These are phyloP conservation scores for Trichoderma atrobrunneum DNA, from an alignment of 2,329 filamentous ascomycete species.

Conservation along the genomic window DNA sequence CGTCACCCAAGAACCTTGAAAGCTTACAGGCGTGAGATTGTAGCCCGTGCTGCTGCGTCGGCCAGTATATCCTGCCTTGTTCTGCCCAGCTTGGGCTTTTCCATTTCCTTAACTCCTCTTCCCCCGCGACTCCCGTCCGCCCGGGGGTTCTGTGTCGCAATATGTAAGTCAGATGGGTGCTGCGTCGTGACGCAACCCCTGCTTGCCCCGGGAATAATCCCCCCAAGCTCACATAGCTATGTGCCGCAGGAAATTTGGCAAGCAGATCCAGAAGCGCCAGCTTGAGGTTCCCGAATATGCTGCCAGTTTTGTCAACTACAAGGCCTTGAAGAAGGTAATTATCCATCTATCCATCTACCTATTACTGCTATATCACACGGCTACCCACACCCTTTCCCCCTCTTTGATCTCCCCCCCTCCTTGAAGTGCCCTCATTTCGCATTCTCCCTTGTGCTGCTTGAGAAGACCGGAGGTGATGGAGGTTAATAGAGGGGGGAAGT, in stretches of 20 bases:
- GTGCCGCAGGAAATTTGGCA: slow-evolving; percentile 92
- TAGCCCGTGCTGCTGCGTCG: neutral
- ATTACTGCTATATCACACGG: neutral
- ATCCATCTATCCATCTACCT: neutral
- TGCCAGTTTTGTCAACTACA: slow-evolving; percentile 98
- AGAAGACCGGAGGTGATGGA: neutral
- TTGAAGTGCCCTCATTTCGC: neutral
- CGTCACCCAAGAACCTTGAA: neutral
- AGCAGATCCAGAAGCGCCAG: slow-evolving; percentile 98
- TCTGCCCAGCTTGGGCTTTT: slow-evolving; percentile 1
- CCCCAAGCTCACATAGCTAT: slow-evolving; percentile 15
- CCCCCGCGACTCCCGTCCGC: slow-evolving; percentile 14
- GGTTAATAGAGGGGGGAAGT: slow-evolving; percentile 5
- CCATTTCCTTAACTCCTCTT: slow-evolving; percentile 10
- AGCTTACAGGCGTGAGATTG: slow-evolving; percentile 3
- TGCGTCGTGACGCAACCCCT: slow-evolving; percentile 18
- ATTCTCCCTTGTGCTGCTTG: neutral
- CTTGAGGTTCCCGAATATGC: slow-evolving; percentile 99
- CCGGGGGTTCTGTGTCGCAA: slow-evolving; percentile 27
- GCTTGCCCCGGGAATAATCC: slow-evolving; percentile 7
- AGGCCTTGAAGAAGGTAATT: slow-evolving; percentile 91
- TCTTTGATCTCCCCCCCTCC: neutral
- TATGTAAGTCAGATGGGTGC: slow-evolving; percentile 34
- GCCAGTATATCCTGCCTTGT: slow-evolving; percentile 9
- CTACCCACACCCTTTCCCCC: neutral